These are phyloP conservation scores for Cystobasidium onofrii DNA, from an alignment of 768 basidiomycete species.

Conservation along the genomic window DNA sequence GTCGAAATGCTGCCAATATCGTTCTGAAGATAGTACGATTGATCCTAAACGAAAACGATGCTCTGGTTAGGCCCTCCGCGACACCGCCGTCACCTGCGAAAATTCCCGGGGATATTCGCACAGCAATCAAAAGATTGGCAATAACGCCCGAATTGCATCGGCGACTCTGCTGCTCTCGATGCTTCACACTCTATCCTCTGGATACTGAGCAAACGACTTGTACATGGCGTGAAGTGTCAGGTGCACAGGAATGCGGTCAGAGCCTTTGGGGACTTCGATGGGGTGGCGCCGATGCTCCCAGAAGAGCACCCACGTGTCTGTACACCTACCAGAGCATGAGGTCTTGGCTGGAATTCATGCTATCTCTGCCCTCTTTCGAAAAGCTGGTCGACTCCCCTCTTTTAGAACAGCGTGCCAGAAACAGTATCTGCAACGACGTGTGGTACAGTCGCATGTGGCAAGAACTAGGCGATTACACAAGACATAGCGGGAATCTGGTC, in stretches of 20 bases:
- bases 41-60: background rate
- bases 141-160: background rate
- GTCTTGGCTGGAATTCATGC: slow-evolving; percentile 1
- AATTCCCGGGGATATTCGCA: background rate
- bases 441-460: background rate
- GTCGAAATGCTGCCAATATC: background rate
- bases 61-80: background rate
- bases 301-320: background rate
- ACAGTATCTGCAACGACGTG: background rate
- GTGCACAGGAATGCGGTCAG: background rate
- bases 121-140: slow-evolving; percentile 5
- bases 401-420: background rate
- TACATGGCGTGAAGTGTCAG: slow-evolving; percentile 2
- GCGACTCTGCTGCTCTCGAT: slow-evolving; percentile 1
- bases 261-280: background rate
- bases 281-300: background rate
- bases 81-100: slow-evolving; percentile 6
- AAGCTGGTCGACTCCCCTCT: background rate
- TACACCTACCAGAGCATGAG: slow-evolving; percentile 6
- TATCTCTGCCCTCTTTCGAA: slow-evolving; percentile 8
- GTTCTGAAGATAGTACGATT: slow-evolving; percentile 8
- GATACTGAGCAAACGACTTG: slow-evolving; percentile 3
- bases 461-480: slow-evolving; percentile 3
- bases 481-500: slow-evolving; percentile 33
- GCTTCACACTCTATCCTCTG: slow-evolving; percentile 1